These are phyloP conservation scores for Fusarium nodosum DNA, from an alignment of 2,329 filamentous ascomycete genomes.

Conservation along the genomic window DNA sequence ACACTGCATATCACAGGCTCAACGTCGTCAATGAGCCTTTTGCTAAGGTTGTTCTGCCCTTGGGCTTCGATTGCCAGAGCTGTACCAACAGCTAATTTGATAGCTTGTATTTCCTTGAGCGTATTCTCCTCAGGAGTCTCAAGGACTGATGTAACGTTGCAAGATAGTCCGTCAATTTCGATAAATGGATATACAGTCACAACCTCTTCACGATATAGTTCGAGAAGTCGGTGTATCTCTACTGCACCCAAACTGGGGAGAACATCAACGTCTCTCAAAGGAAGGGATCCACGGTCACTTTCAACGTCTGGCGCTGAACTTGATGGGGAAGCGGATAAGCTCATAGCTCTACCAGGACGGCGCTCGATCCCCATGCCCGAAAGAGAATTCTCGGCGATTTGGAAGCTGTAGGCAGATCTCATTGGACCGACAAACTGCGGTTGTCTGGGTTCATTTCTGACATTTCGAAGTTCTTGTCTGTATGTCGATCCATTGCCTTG, in stretches of 20 bases:
- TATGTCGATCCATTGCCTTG: slow-evolving; percentile 7
- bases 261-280: neutral
- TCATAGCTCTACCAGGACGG: neutral
- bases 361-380: slow-evolving; percentile 1
- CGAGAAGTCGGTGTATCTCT: slow-evolving; percentile 4
- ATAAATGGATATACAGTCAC: slow-evolving; percentile 14
- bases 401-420: slow-evolving; percentile 20
- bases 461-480: slow-evolving; percentile 13
- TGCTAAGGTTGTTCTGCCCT: slow-evolving; percentile 15
- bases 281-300: neutral
- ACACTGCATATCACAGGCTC: slow-evolving; percentile 23
- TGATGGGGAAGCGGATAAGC: neutral
- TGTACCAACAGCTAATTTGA: slow-evolving; percentile 15
- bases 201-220: slow-evolving; percentile 11
- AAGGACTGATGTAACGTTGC: neutral
- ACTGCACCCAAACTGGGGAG: neutral
- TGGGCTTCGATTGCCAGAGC: slow-evolving; percentile 14
- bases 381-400: slow-evolving; percentile 18
- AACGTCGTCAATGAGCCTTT: slow-evolving; percentile 10
- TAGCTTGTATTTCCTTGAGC: slow-evolving; percentile 9
- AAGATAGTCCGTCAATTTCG: neutral
- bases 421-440: slow-evolving; percentile 15
- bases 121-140: neutral
- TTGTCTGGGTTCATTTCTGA: slow-evolving; percentile 1
- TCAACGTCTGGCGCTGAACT: neutral